Base-by-base conservation (phyloP, 139 green algal species). In the Micractinium conductrix region DNA sequence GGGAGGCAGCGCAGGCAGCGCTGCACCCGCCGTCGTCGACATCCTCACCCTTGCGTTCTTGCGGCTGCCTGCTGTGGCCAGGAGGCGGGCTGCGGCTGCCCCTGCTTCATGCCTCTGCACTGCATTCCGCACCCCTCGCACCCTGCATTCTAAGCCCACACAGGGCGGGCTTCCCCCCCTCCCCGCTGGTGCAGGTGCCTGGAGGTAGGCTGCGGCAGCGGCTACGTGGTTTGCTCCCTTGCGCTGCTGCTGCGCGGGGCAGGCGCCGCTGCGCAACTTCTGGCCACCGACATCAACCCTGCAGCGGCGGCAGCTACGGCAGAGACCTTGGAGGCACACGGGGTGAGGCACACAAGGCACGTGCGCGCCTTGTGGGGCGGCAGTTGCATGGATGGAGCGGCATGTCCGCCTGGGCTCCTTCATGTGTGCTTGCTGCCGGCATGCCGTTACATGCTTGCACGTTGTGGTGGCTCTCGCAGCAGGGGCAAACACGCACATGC, bases 151-250 rank as follows among this genome's bases (percentile, higher is more conserved):
- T 58, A 10, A 58, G 12, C 48, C 12, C 48, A 58, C 48, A 10
- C 48, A 58, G 12, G 12, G 12, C 48, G 12, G 1, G n/a, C n/a
- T 35, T 30, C 63, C n/a, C 33, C 19, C 24, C 2, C 43, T n/a
- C 37, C n/a, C 14, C 1, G 10, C 4, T 38, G 44, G 17, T 45
- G 17, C 88, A 96, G 92, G 33, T 89, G 85, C 70, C 28, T 97
- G 17, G 94, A 98, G 81, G 68, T 98, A 40, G 96, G 96, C 6
- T 92, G 90, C 80, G 96, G 96, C 50, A 97, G 91, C 67, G 96
- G 96, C 26, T 98, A 95, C 78, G 92, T 98, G 14, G 89, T 94
- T 60, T 91, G 89, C 67, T 97, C 95, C 0, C n/a, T 95, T 0
- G 93, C 92, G 1, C 81, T 95, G 55, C 80, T 96, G 24, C 80